Percentiles rank a stretch among this genome's conserved stretches.
These are phyloP conservation scores for Hygrophila difformis DNA, from an alignment of 257 asterid species.

Conservation along the genomic window DNA sequence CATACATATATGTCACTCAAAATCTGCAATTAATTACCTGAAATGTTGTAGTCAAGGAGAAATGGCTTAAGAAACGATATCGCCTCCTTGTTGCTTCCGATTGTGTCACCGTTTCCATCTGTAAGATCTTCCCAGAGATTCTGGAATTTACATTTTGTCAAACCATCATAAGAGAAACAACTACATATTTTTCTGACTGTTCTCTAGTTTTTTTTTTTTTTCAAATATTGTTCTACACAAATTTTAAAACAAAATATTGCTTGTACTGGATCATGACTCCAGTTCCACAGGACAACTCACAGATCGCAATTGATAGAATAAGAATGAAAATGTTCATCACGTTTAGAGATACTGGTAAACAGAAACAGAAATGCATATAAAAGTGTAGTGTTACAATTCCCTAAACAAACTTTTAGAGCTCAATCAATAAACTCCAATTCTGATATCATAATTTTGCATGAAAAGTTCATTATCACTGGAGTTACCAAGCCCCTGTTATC, in stretches of 20 bases:
- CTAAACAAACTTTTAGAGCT: no score
- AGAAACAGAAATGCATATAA: no score
- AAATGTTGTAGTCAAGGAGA: slow-evolving; percentile 83
- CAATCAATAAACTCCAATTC: no score
- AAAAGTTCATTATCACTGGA: no score
- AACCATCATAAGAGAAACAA: slow-evolving; percentile 11
- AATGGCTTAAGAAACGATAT: slow-evolving; percentile 89
- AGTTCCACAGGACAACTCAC: neutral
- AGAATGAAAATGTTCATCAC: neutral
- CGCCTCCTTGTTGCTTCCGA: slow-evolving; percentile 86
- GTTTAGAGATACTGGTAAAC: slow-evolving; percentile 10
- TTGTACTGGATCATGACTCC: neutral
- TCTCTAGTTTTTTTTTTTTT: neutral
- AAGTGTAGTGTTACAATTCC: no score
- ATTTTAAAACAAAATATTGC: neutral
- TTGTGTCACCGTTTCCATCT: slow-evolving; percentile 77
- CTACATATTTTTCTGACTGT: neutral
- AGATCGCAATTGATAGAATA: neutral
- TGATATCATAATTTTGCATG: no score
- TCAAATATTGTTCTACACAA: neutral
- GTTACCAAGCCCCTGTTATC: no score
- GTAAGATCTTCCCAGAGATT: slow-evolving; percentile 73
- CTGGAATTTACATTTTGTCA: slow-evolving; percentile 40
- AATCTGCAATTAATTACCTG: slow-evolving; percentile 40
- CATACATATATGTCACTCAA: neutral